Base-by-base conservation (phyloP, 2,329 filamentous ascomycete genomes). In the Penicillium corylophilum region DNA sequence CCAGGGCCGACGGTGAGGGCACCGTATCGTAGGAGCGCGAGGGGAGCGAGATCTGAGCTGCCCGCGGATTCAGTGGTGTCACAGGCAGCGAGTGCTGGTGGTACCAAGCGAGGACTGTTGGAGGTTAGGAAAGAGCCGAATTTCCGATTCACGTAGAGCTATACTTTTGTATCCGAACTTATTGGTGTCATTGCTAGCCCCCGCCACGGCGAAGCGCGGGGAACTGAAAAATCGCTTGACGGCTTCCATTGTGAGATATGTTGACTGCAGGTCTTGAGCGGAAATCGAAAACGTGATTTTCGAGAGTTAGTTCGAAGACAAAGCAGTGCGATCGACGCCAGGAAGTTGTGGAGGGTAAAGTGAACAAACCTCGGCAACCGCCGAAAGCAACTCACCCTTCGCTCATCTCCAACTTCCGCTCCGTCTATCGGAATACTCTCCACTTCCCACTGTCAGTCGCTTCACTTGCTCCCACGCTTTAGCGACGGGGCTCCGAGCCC, bases 151-250 rank as follows among this genome's bases (percentile, higher is more conserved):
- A 43, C 44, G 16, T 22, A 23, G 44, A 15, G 33, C 22, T 13
- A 41, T 72, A 92, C 91, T 85, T 77, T 90, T 92, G 73, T 96
- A 88, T 22, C 94, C 93, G 67, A 88, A 96, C 72, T 96, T 96
- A 68, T 79, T 77, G 36, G 88, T 79, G 73, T 95, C 90, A 46
- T 88, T 89, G 69, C 88, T 93, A 33, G 93, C 93, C 64, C 93
- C 93, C 18, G 92, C 90, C 24, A 96, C 93, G 52, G 93, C 92
- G 71, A 93, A 96, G 60, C 82, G 79, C 23, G 87, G 83, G 7
- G 87, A 87, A 3, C 83, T 80, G 77, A 96, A 95, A 80, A 96
- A 96, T 12, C 80, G 79, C 57, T 84, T 85, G 41, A 90, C 85
- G 41, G 87, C 82, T 16, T 65, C 64, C 67, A 70, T 70, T 15